phyloP scores from a whole-genome alignment of 1,139 yeast genomes.

The Blastobotrys illinoisensis region DNA sequence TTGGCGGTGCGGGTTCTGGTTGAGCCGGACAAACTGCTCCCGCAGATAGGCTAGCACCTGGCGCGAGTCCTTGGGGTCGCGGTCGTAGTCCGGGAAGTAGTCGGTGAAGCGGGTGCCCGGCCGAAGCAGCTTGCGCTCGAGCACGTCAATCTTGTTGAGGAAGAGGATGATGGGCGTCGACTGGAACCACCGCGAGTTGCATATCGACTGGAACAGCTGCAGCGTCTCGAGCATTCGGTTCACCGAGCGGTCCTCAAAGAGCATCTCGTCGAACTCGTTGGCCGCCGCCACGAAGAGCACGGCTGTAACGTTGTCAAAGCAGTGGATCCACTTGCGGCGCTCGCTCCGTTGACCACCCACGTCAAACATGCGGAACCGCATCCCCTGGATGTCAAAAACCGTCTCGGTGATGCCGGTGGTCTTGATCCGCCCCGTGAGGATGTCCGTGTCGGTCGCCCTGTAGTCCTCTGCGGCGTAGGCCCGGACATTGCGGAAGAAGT shows the following conservation, averaged over 20 bases:
- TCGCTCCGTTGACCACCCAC: slow-evolving; percentile 98
- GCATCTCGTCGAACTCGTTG: slow-evolving; percentile 85
- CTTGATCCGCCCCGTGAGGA: slow-evolving; percentile 83
- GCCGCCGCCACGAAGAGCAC: slow-evolving; percentile 88
- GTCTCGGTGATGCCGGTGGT: slow-evolving; percentile 96
- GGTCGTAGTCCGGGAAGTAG: slow-evolving; percentile 26
- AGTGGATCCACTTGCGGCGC: slow-evolving; percentile 92
- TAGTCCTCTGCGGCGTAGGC: slow-evolving; percentile 62
- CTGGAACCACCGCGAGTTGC: slow-evolving; percentile 81
- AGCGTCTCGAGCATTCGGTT: slow-evolving; percentile 91
- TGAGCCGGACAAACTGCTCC: slow-evolving; percentile 38
- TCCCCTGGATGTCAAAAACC: slow-evolving; percentile 56
- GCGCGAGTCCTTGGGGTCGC: slow-evolving; percentile 15
- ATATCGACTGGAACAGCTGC: slow-evolving; percentile 72
- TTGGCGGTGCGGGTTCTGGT: slow-evolving; percentile 48
- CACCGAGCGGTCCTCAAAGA: slow-evolving; percentile 84
- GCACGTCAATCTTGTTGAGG: slow-evolving; percentile 79
- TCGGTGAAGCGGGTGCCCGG: slow-evolving; percentile 37
- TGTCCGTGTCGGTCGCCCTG: slow-evolving; percentile 73
- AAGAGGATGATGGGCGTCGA: slow-evolving; percentile 86
- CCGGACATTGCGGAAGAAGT: slow-evolving; percentile 65
- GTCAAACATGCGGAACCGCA: slow-evolving; percentile 74
- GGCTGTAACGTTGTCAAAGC: slow-evolving; percentile 88
- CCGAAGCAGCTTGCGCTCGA: slow-evolving; percentile 59
- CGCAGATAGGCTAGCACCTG: slow-evolving; percentile 27